Conservation (phyloP, 768 basidiomycete genomes). For the Suillus americanus region DNA sequence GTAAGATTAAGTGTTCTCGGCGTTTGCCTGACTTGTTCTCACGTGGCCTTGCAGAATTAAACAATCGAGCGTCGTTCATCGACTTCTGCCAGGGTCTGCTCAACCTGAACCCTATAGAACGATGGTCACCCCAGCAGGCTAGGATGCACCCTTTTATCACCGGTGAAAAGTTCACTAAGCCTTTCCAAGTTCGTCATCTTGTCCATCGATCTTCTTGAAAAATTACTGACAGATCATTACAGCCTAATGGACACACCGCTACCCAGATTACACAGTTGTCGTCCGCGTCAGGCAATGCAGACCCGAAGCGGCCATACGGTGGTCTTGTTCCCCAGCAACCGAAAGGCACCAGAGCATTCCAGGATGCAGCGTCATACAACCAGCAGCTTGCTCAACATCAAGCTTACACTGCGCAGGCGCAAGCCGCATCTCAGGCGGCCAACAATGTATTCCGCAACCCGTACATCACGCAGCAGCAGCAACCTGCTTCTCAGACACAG, state of each 20-base stretch:
- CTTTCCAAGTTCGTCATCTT: constrained; percentile 64
- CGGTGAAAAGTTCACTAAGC: constrained; percentile 91
- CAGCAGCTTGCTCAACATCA: constrained; percentile 95
- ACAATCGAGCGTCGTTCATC: constrained; percentile 92
- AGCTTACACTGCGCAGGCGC: constrained; percentile 84
- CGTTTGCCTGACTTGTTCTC: neutral
- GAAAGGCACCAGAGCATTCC: constrained; percentile 82
- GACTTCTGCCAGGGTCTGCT: constrained; percentile 96
- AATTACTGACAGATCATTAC: constrained; percentile 2
- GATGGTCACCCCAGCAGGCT: constrained; percentile 98
- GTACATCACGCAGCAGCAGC: constrained; percentile 57
- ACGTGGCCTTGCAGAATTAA: constrained; percentile 55
- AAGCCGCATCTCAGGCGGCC: constrained; percentile 70
- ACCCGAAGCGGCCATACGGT: constrained; percentile 89
- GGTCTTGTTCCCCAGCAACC: constrained; percentile 89
- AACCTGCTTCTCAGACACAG: constrained; percentile 33
- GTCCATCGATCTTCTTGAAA: constrained; percentile 1
- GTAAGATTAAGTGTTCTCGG: constrained; percentile 38
- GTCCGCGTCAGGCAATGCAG: constrained; percentile 35
- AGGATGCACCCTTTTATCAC: constrained; percentile 96
- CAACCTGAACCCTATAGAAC: constrained; percentile 89
- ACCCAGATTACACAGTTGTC: constrained; percentile 29
- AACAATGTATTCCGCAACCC: constrained; percentile 75
- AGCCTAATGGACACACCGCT: constrained; percentile 53
- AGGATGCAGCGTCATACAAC: constrained; percentile 92